A percentile compares a stretch with the other conserved stretches of the same genome.
These are phyloP conservation scores for Suillus americanus DNA, from an alignment of 768 basidiomycete genomes.

Conservation along the genomic window DNA sequence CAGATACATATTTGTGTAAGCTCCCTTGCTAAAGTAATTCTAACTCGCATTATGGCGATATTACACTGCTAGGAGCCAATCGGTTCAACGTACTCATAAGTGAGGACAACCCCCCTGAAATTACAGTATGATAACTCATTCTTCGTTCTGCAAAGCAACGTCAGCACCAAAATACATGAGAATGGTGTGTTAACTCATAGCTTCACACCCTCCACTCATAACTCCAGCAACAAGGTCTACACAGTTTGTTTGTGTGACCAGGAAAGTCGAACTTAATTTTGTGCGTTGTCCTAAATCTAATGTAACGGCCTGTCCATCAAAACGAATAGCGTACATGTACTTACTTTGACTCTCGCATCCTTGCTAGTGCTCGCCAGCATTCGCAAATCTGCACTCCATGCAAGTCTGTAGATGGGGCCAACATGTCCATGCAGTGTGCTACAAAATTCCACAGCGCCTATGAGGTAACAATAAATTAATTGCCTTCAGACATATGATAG, in stretches of 20 bases:
- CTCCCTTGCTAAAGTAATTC: no score
- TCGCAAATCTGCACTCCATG: slow-evolving; percentile 93
- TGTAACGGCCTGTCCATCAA: background rate
- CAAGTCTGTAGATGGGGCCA: slow-evolving; percentile 88
- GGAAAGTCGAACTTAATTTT: slow-evolving; percentile 93
- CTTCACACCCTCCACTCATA: slow-evolving; percentile 95
- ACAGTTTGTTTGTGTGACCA: slow-evolving; percentile 95
- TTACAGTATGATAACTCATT: slow-evolving; percentile 15
- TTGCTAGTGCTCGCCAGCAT: slow-evolving; percentile 93
- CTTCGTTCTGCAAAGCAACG: slow-evolving; percentile 26
- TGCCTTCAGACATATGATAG: slow-evolving; percentile 11
- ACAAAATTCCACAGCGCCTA: slow-evolving; percentile 73
- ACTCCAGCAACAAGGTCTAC: slow-evolving; percentile 98
- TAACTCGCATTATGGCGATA: no score
- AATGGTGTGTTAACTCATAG: slow-evolving; percentile 47
- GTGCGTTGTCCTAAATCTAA: slow-evolving; percentile 92
- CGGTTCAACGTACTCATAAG: background rate
- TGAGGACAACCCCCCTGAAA: background rate
- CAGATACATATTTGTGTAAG: no score
- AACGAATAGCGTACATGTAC: slow-evolving; percentile 17
- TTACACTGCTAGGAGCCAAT: background rate
- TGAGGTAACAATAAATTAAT: background rate
- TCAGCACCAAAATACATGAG: background rate
- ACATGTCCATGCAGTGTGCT: slow-evolving; percentile 91
- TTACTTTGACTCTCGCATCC: slow-evolving; percentile 91